These are phyloP conservation scores for Eutrema japonicum DNA, from an alignment of 345 rosid species.

Conservation along the genomic window DNA sequence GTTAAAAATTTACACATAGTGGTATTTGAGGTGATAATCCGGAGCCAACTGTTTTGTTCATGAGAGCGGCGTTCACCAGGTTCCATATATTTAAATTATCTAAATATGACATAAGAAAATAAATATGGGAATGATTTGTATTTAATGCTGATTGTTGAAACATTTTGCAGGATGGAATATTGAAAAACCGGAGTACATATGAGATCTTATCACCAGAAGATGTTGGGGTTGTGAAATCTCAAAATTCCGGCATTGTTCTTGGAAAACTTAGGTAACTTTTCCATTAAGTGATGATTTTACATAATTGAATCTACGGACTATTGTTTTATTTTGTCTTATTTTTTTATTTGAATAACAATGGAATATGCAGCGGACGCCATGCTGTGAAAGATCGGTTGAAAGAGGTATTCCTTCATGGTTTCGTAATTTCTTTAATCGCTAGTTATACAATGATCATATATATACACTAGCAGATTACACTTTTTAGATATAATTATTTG, in stretches of 20 bases:
- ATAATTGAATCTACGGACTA: too few species aligned
- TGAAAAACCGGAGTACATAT: constrained; percentile 81
- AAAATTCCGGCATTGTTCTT: constrained; percentile 76
- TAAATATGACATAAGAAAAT: not conserved
- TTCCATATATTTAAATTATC: constrained; percentile 45
- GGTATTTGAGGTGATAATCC: too few species aligned
- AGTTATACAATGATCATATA: not conserved
- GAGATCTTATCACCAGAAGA: constrained; percentile 87
- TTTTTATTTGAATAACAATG: too few species aligned
- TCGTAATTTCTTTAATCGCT: too few species aligned
- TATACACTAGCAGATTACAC: too few species aligned
- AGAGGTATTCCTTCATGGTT: too few species aligned
- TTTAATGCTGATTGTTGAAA: not conserved
- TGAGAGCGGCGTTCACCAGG: constrained; percentile 92
- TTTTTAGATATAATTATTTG: too few species aligned
- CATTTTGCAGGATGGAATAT: constrained; percentile 75
- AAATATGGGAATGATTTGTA: not conserved
- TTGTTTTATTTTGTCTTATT: too few species aligned
- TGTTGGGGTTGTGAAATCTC: constrained; percentile 71
- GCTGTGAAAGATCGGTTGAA: too few species aligned
- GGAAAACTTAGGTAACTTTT: constrained; percentile 74
- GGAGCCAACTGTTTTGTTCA: constrained; percentile 59
- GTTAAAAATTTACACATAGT: too few species aligned
- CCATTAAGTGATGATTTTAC: not conserved
- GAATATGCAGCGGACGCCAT: too few species aligned